Evolutionary conservation across 805 yeast species (phyloP), one percentile per base, ranked within the genome.

Genomic region (Spathaspora sp.): DNA sequence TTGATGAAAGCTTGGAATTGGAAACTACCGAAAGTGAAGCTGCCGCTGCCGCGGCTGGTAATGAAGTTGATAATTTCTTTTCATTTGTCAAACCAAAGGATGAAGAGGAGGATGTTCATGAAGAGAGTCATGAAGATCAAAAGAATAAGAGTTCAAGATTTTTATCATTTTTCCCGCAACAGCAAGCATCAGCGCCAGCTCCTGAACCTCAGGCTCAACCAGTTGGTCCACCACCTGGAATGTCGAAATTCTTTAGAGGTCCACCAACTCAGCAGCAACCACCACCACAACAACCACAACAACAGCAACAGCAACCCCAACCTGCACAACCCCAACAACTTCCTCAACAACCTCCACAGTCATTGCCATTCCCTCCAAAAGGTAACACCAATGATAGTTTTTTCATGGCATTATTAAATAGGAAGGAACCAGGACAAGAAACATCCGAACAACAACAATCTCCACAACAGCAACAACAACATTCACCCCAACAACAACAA

Each of bases 391-490:
- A 40, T 55, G 81, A 78, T 52, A 61, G 72, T 14, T 80, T 80
- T 54, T 77, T 80, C 58, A 69, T 75, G 66, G 73, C 82, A 5
- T 63, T 80, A 50, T 61, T 80, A 55, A 68, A 72, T 42, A 77
- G 75, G 53, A 60, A 66, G 28, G 57, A 57, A 35, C 44, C 53
- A 26, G 44, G 40, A 16, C 39, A 26, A 8, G 47, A 31, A 18
- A 14, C 46, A n/a, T 40, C 28, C 18, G 49, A 14, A 14, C 18
- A n/a, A 5, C 52, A 18, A 29, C 32, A 29, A 29, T 29, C 32
- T 4, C 46, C 14, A n/a, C 46, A 26, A 11, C 51, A 18, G 20
- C 50, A 50, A 43, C n/a, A 29, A 17, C 38, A 39, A n/a, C 35
- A n/a, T 20, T 50, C 18, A 6, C 18, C 9, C 1, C 55, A 40